Evolutionary conservation across 2,329 filamentous ascomycete genomes (phyloP).

Genomic region (Metarhizium robertsii): DNA sequence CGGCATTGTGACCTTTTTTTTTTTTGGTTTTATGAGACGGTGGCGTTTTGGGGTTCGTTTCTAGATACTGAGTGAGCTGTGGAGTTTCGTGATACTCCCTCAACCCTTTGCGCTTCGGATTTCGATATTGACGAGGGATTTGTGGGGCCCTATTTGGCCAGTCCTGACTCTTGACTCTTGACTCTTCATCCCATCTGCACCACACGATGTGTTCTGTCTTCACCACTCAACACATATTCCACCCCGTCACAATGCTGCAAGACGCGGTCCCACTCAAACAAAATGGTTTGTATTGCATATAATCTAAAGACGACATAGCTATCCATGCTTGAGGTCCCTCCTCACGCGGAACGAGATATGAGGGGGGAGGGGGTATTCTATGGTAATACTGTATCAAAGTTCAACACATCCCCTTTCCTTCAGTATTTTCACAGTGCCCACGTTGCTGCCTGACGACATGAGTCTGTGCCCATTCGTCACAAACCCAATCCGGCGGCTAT

Average conservation of each 20-base stretch:
- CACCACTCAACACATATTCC: too few relatives aligned
- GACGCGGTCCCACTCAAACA: background rate
- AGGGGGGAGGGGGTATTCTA: background rate
- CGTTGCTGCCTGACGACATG: background rate
- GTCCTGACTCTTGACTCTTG: too few relatives aligned
- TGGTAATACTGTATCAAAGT: background rate
- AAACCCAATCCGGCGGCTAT: background rate
- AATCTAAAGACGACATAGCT: background rate
- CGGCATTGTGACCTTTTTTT: background rate
- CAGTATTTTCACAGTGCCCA: background rate
- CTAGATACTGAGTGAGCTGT: too few relatives aligned
- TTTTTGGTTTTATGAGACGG: too few relatives aligned
- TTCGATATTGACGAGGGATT: too few relatives aligned
- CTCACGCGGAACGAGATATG: background rate
- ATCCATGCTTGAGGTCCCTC: background rate
- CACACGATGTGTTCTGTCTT: too few relatives aligned
- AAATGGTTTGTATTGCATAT: background rate
- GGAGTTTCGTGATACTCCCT: background rate
- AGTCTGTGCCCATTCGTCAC: background rate
- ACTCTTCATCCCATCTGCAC: too few relatives aligned
- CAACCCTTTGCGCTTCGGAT: too few relatives aligned
- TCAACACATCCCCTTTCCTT: conserved; percentile 1
- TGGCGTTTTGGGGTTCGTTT: too few relatives aligned
- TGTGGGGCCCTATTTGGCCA: too few relatives aligned
- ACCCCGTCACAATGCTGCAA: too few relatives aligned